Percentiles rank a stretch among this genome's conserved stretches.
These are phyloP conservation scores for Microsporum canis DNA, from an alignment of 2,329 filamentous ascomycete genomes.

Conservation along the genomic window DNA sequence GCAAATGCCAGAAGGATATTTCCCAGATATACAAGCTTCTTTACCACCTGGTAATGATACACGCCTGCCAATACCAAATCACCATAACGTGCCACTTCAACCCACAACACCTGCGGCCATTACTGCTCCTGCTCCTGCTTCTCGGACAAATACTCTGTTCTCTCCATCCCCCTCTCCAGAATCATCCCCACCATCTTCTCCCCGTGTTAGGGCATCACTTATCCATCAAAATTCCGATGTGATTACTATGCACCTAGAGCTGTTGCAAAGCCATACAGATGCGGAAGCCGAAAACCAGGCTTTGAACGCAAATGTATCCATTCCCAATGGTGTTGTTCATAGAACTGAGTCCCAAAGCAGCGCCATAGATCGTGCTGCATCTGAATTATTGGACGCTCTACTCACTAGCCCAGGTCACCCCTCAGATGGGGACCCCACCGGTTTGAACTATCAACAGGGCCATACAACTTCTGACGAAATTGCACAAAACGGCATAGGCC, in stretches of 20 bases:
- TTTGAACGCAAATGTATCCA: not conserved
- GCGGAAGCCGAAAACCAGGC: not conserved
- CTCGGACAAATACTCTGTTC: slow-evolving; percentile 31
- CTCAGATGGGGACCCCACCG: not conserved
- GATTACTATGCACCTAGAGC: slow-evolving; percentile 35
- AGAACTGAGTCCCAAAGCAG: slow-evolving; percentile 16
- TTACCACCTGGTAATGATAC: not conserved
- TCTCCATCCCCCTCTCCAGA: slow-evolving; percentile 31
- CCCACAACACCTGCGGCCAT: too few relatives aligned
- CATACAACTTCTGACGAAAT: not conserved
- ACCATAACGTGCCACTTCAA: not conserved
- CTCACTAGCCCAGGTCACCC: slow-evolving; percentile 18
- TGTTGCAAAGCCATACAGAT: slow-evolving; percentile 22
- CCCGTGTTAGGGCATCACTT: slow-evolving; percentile 32
- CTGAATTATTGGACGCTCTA: slow-evolving; percentile 28
- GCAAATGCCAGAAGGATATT: slow-evolving; percentile 26
- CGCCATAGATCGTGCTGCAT: slow-evolving; percentile 19
- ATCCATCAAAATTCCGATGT: slow-evolving; percentile 35
- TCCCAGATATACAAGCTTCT: slow-evolving; percentile 14
- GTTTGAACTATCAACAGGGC: not conserved
- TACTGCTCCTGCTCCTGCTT: slow-evolving; percentile 10
- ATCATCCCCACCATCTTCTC: slow-evolving; percentile 32
- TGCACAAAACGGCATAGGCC: not conserved
- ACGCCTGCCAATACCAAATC: slow-evolving; percentile 1
- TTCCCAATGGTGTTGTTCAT: slow-evolving; percentile 12